Evolutionary conservation across 805 yeast genomes (phyloP).

Genomic region (Myxozyma vanderwaltii): DNA sequence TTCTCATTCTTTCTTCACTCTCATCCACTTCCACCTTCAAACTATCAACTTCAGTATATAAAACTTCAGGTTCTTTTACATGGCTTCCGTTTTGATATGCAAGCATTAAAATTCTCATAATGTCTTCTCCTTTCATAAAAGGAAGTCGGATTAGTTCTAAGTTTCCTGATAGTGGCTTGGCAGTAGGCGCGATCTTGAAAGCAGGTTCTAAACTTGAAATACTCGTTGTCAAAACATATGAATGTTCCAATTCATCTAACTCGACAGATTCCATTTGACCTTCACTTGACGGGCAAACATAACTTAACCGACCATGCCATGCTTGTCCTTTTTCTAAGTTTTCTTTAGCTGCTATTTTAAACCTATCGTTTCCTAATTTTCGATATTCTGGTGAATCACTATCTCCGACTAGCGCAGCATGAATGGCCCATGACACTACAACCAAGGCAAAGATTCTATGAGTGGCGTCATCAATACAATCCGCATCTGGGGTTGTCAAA

Average conservation of each 20-base stretch:
- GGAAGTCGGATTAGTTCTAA: conserved; percentile 54
- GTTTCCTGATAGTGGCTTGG: conserved; percentile 48
- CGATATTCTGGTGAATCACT: conserved; percentile 71
- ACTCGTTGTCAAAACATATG: conserved; percentile 62
- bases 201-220: conserved; percentile 60
- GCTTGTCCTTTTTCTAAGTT: conserved; percentile 55
- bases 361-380: conserved; percentile 64
- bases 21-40: conserved; percentile 39
- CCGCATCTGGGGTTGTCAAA: conserved; percentile 18
- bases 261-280: not conserved
- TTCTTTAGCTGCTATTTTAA: conserved; percentile 64
- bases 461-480: not conserved
- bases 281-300: conserved; percentile 13
- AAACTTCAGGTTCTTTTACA: conserved; percentile 51
- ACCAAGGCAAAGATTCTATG: conserved; percentile 44
- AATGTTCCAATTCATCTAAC: conserved; percentile 48
- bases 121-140: conserved; percentile 42
- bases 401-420: conserved; percentile 80
- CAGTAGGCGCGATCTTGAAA: conserved; percentile 64
- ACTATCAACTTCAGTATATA: conserved; percentile 46
- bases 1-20: conserved; percentile 47
- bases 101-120: conserved; percentile 57
- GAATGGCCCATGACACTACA: conserved; percentile 83
- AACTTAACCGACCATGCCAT: conserved; percentile 51
- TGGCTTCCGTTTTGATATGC: conserved; percentile 64